Evolutionary conservation across 805 yeast genomes (phyloP), one percentile per base, ranked within the genome.

Genomic region (Kuraishia cidri): DNA sequence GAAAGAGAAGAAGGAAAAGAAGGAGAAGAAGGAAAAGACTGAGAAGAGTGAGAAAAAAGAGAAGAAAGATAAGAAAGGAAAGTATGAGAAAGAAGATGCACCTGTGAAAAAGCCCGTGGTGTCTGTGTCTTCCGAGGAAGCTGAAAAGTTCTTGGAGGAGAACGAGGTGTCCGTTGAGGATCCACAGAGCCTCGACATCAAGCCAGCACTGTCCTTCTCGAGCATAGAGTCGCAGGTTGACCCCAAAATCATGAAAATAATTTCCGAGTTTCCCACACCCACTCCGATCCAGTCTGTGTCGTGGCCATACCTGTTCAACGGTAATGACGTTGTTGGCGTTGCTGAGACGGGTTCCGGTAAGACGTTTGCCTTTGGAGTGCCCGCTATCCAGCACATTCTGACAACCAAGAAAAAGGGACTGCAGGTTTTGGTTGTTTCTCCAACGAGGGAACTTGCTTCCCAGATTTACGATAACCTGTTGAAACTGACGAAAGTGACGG

Each of bases 331-430:
- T 17, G 74, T 90, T 43, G 98, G 97, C 56, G 95, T 90, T 42
- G 98, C 98, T 10, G 97, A 90, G 61, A 90, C 98, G 3, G 98
- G 98, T 24, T 85, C 96, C 1, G 98, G 98, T 50, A 90, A 90
- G 58, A 90, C 98, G 1, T 80, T 90, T 60, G 97, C 96, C 0
- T 92, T 90, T 54, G 95, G 96, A 54, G 92, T 92, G 21, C 98
- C 99, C 30, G 96, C 97, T n/a, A 71, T 90, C 33, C 69, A 85
- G 49, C 76, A 77, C 40, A 62, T 90, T 36, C 47, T 76, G 26
- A 50, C 62, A 30, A 54, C 50, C 20, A 56, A 60, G 30, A 53
- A 57, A 24, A 59, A 57, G 24, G 80, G 80, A 13, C 67, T 83
- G 35, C 75, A 75, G 47, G 94, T 87, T 4, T 68, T 92, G 37